Evolutionary conservation across 768 basidiomycete species (phyloP).

Genomic region (Lentinula raphanica): DNA sequence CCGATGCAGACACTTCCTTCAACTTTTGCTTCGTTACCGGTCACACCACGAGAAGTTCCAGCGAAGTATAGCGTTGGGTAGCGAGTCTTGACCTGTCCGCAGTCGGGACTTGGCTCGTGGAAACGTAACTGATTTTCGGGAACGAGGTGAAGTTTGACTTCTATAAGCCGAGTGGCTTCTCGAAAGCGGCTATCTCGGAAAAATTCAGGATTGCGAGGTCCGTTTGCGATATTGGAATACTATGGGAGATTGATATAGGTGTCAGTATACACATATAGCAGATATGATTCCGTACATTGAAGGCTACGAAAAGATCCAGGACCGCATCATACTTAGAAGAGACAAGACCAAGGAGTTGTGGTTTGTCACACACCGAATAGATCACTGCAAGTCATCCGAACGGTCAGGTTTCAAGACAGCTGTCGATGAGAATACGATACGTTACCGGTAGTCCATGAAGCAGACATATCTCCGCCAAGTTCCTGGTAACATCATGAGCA

Average conservation of each 20-base stretch:
- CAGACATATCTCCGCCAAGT: slow-evolving; percentile 72
- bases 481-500: slow-evolving; percentile 25
- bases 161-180: slow-evolving; percentile 62
- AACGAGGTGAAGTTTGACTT: slow-evolving; percentile 46
- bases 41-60: slow-evolving; percentile 39
- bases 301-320: slow-evolving; percentile 26
- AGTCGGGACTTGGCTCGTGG: neutral
- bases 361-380: slow-evolving; percentile 33
- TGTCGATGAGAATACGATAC: slow-evolving; percentile 3
- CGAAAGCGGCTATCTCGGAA: slow-evolving; percentile 54
- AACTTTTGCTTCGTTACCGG: slow-evolving; percentile 36
- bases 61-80: slow-evolving; percentile 44
- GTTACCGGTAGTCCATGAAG: slow-evolving; percentile 74
- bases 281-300: slow-evolving; percentile 35
- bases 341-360: neutral
- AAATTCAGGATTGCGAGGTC: slow-evolving; percentile 36
- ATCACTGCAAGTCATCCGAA: slow-evolving; percentile 24
- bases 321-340: neutral
- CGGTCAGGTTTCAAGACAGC: neutral
- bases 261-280: neutral
- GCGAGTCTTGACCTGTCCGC: slow-evolving; percentile 10
- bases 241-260: slow-evolving; percentile 12
- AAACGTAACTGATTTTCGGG: slow-evolving; percentile 5
- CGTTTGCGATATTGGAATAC: slow-evolving; percentile 30
- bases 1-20: slow-evolving; percentile 49